Evolutionary conservation across 2,329 filamentous ascomycete species (phyloP), one percentile per base, ranked within the genome.

Genomic region (Claviceps sp.): DNA sequence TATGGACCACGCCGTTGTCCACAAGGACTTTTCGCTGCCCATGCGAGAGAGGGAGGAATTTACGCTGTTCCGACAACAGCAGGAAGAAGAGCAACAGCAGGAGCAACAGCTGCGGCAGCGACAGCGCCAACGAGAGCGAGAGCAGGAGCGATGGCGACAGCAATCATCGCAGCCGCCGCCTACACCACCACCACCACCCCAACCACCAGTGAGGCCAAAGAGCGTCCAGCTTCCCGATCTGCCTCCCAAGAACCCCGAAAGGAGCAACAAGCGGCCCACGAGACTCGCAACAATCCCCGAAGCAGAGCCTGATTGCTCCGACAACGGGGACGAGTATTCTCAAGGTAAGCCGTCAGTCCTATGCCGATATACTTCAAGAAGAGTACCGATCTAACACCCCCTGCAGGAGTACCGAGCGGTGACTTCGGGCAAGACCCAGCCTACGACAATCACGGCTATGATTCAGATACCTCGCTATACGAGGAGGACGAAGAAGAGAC

Each of bases 401-500:
- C 4, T 14, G 19, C 41, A 24, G 41, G 17, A 5, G 30, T 34
- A 34, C 30, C 30, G 4, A 34, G 10, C 10, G 8, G 30, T 10
- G 41, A 10, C 41, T 10, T 10, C 4, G 10, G 8, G 41, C 41
- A 42, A 2, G 41, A 10, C 10, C 17, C 17, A 10, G 41, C 10
- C 8, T 19, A 42, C 17, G 17, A 42, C 17, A 19, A 22, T 7
- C 11, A 42, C 17, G 17, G 11, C 11, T 19, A 14, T 10, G 40
- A 42, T 11, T 17, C 40, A 22, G 13, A 42, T 10, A 11, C n/a
- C 8, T 10, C 40, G 19, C 10, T 58, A 26, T 57, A 69, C 5
- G 74, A 76, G 51, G 74, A 37, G 13, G 50, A 51, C 37, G 52
- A 78, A 52, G 61, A 65, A 30, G 74, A 77, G 8, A 60, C 81